These are phyloP conservation scores for Apiospora hydei DNA, from an alignment of 2,329 filamentous ascomycete species.

Conservation along the genomic window DNA sequence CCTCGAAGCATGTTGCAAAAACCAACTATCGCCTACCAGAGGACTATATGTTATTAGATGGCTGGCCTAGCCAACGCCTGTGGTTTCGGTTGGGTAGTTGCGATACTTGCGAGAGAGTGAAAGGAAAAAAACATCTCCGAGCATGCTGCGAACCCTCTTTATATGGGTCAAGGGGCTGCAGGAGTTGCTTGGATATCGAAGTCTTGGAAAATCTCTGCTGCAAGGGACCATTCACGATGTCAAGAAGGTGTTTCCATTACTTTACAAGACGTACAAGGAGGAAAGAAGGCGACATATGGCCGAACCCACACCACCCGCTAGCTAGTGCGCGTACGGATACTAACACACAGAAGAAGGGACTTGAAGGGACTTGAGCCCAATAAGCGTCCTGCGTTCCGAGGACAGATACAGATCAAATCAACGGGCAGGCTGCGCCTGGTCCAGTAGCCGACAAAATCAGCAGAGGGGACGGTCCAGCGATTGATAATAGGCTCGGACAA, in stretches of 20 bases:
- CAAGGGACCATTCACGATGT: constrained; percentile 21
- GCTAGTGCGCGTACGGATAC: constrained; percentile 6
- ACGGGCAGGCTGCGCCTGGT: constrained; percentile 4
- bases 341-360: background rate
- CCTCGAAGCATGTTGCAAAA: background rate
- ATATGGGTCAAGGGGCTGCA: constrained; percentile 10
- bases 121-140: background rate
- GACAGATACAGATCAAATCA: background rate
- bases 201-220: constrained; percentile 16
- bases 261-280: background rate
- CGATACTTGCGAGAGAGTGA: background rate
- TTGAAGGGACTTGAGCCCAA: constrained; percentile 8
- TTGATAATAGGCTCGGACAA: background rate
- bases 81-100: background rate
- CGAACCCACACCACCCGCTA: constrained; percentile 12
- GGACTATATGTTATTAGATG: background rate
- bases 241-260: constrained; percentile 18
- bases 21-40: background rate
- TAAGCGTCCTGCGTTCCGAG: background rate
- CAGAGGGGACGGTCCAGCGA: background rate
- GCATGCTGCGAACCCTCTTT: background rate
- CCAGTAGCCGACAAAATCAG: constrained; percentile 6
- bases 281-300: constrained; percentile 10
- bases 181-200: background rate
- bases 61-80: constrained; percentile 10